These are phyloP conservation scores for Claviceps sp. DNA, from an alignment of 2,329 filamentous ascomycete species.

Conservation along the genomic window DNA sequence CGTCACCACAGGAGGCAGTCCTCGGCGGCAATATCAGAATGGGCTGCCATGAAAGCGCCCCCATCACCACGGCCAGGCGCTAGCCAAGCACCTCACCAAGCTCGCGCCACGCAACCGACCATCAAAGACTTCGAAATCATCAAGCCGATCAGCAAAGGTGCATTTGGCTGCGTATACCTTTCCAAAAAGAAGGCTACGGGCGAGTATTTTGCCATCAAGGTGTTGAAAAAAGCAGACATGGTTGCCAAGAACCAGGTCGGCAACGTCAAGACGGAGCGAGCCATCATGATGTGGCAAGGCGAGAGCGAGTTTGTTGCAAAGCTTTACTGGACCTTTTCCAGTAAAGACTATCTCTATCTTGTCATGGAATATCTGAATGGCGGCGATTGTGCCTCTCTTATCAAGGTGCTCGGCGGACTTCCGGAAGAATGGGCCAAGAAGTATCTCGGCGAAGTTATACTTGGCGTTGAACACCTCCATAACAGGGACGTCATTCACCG, in stretches of 20 bases:
- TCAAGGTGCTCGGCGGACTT: slow-evolving; percentile 83
- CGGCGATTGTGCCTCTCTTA: slow-evolving; percentile 89
- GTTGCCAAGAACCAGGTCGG: slow-evolving; percentile 98
- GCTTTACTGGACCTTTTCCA: slow-evolving; percentile 98
- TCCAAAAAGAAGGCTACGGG: slow-evolving; percentile 98
- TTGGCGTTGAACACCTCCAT: slow-evolving; percentile 95
- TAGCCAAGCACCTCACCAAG: slow-evolving; percentile 65
- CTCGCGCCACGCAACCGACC: slow-evolving; percentile 78
- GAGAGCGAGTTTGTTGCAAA: slow-evolving; percentile 99
- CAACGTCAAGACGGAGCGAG: slow-evolving; percentile 95
- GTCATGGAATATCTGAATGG: slow-evolving; percentile 99
- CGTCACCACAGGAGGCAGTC: slow-evolving; percentile 79
- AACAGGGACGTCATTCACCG: slow-evolving; percentile 90
- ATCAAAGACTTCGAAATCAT: slow-evolving; percentile 99
- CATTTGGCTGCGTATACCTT: slow-evolving; percentile 93
- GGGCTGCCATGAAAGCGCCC: slow-evolving; percentile 47
- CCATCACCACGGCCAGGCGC: slow-evolving; percentile 72
- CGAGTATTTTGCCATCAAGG: slow-evolving; percentile 97
- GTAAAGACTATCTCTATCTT: slow-evolving; percentile 95
- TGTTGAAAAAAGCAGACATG: slow-evolving; percentile 99
- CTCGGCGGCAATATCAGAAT: slow-evolving; percentile 69
- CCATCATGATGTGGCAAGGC: slow-evolving; percentile 99
- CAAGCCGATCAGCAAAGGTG: slow-evolving; percentile 97
- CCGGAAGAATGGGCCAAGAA: slow-evolving; percentile 98
- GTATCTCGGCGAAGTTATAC: slow-evolving; percentile 87